Conservation (phyloP, 805 yeast genomes). For the Myxozyma neotropica region DNA sequence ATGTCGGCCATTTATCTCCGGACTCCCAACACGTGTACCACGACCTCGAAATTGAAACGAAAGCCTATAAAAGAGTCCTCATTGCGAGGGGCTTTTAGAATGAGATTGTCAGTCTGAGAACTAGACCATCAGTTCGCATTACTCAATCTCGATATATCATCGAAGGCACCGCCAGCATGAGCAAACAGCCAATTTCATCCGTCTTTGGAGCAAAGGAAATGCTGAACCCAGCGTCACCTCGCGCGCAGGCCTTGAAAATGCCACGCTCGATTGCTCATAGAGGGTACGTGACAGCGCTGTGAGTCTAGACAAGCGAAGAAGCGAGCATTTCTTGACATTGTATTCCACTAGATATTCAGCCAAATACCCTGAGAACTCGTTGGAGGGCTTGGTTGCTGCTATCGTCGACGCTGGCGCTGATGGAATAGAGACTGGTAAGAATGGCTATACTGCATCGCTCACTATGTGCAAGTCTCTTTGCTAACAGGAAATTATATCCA, state of each 20-base stretch:
- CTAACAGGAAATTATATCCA: background rate
- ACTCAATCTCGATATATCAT: no score
- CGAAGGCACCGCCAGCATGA: background rate
- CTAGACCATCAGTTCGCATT: no score
- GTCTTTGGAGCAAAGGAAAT: background rate
- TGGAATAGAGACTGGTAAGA: slow-evolving; percentile 51
- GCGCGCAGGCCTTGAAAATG: background rate
- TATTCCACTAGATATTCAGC: slow-evolving; percentile 20
- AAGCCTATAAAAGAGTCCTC: no score
- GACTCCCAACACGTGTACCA: no score
- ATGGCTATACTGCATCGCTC: background rate
- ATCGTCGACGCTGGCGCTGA: slow-evolving; percentile 49
- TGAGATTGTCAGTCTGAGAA: no score
- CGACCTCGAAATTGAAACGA: no score
- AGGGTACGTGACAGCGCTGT: slow-evolving; percentile 23
- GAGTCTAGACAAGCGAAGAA: no score
- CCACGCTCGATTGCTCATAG: slow-evolving; percentile 30
- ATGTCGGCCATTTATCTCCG: no score
- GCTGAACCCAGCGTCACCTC: background rate
- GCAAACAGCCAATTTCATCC: background rate
- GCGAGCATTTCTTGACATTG: background rate
- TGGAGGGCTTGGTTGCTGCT: slow-evolving; percentile 51
- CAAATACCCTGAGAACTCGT: slow-evolving; percentile 39
- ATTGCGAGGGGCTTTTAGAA: no score
- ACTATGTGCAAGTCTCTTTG: background rate